Conservation (phyloP, 148 eudicot genomes). For the Rhododendron kiyosumense region DNA sequence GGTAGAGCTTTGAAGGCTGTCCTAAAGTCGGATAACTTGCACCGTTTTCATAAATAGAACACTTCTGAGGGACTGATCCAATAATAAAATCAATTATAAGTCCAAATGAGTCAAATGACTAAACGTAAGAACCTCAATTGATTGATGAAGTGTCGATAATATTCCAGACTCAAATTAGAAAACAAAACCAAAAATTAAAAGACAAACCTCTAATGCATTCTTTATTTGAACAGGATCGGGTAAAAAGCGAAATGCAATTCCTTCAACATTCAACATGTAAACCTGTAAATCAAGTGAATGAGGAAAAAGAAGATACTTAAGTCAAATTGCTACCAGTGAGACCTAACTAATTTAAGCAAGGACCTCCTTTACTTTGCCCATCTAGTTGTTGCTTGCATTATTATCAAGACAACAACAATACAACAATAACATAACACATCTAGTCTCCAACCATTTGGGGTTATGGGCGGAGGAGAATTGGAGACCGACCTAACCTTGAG, state of each 20-base stretch:
- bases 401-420: background rate
- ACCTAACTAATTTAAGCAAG: conserved; percentile 2
- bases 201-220: conserved; percentile 82
- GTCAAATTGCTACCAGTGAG: background rate
- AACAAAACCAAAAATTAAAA: background rate
- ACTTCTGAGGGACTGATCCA: background rate
- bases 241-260: conserved; percentile 93
- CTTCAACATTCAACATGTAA: conserved; percentile 86
- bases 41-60: background rate
- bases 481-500: background rate
- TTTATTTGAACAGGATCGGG: conserved; percentile 96
- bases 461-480: background rate
- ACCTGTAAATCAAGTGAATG: conserved; percentile 40
- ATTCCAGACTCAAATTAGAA: background rate
- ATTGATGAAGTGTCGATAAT: background rate
- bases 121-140: background rate
- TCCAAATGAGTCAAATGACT: conserved; percentile 3
- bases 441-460: background rate
- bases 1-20: background rate
- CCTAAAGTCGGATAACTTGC: background rate
- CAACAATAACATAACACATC: background rate
- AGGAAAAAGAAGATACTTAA: background rate
- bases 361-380: background rate
- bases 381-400: background rate
- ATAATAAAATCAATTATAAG: background rate